Percentiles rank a stretch among this genome's conserved stretches.
Evolutionary conservation across 352 stramenopile genomes (phyloP).

Genomic region (Phytophthora podocarpi): DNA sequence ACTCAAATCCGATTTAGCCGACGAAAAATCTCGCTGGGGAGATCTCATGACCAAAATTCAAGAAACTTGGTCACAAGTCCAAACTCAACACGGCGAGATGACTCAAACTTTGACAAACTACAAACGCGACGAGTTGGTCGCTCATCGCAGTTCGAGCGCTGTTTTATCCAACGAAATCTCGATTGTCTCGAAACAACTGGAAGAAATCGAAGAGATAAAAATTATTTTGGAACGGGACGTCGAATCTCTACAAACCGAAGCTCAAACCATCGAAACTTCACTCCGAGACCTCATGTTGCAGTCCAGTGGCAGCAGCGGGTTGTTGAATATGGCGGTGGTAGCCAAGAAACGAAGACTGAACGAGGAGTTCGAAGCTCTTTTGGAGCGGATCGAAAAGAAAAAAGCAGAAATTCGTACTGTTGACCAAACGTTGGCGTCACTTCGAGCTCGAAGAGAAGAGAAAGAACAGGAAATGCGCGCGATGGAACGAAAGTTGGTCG

Average conservation of each 20-base stretch:
- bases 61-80: constrained; percentile 40
- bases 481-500: constrained; percentile 81
- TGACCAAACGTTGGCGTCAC: constrained; percentile 63
- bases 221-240: constrained; percentile 57
- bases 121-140: constrained; percentile 81
- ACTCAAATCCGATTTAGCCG: constrained; percentile 20
- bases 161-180: constrained; percentile 78
- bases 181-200: constrained; percentile 77
- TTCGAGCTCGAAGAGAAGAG: constrained; percentile 58
- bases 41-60: constrained; percentile 34
- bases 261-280: constrained; percentile 55
- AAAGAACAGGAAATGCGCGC: constrained; percentile 81
- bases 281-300: constrained; percentile 71
- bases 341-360: constrained; percentile 83
- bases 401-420: constrained; percentile 59
- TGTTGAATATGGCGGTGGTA: constrained; percentile 65
- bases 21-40: constrained; percentile 41
- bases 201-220: constrained; percentile 76
- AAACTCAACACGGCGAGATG: constrained; percentile 62
- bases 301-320: constrained; percentile 18
- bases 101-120: constrained; percentile 76
- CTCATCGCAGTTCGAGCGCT: constrained; percentile 68
- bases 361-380: constrained; percentile 78
- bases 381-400: constrained; percentile 79
- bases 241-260: constrained; percentile 60